Evolutionary conservation across 805 yeast genomes (phyloP).

Genomic region (Starmerella sp.): DNA sequence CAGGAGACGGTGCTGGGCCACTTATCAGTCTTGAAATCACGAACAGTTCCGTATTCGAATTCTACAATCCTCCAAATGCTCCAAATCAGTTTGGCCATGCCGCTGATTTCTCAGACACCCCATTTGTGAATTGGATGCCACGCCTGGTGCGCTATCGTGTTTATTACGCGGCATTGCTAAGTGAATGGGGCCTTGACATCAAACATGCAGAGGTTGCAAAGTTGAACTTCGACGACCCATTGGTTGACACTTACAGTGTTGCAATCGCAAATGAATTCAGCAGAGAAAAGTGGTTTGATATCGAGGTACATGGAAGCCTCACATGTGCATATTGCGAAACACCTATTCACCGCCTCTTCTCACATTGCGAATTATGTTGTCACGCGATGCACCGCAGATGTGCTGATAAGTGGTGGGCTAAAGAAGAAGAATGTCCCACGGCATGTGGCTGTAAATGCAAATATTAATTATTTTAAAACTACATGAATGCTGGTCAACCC

Average conservation of each 20-base stretch:
- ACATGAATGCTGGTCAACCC: not conserved
- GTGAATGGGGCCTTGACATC: conserved; percentile 75
- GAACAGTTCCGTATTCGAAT: not conserved
- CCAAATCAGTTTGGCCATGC: not conserved
- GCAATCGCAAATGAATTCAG: not conserved
- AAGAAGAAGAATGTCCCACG: conserved; percentile 53
- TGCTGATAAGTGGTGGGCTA: conserved; percentile 69
- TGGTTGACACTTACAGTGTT: not conserved
- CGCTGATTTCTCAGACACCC: not conserved
- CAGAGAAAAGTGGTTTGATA: not conserved
- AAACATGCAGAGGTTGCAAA: conserved; percentile 68
- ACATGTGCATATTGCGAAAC: conserved; percentile 57
- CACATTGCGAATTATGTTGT: conserved; percentile 61
- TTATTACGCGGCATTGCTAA: conserved; percentile 67
- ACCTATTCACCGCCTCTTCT: conserved; percentile 47
- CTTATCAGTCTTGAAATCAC: conserved; percentile 2
- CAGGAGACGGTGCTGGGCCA: not conserved
- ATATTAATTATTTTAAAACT: not conserved
- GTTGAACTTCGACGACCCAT: conserved; percentile 37
- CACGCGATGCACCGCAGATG: conserved; percentile 73
- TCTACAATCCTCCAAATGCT: not conserved
- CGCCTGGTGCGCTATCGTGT: conserved; percentile 36
- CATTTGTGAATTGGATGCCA: conserved; percentile 11
- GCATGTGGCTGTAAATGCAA: conserved; percentile 77
- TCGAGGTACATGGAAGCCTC: conserved; percentile 26